phyloP scores from a whole-genome alignment of 2,329 filamentous ascomycete species.

The Cercospora sp. region DNA sequence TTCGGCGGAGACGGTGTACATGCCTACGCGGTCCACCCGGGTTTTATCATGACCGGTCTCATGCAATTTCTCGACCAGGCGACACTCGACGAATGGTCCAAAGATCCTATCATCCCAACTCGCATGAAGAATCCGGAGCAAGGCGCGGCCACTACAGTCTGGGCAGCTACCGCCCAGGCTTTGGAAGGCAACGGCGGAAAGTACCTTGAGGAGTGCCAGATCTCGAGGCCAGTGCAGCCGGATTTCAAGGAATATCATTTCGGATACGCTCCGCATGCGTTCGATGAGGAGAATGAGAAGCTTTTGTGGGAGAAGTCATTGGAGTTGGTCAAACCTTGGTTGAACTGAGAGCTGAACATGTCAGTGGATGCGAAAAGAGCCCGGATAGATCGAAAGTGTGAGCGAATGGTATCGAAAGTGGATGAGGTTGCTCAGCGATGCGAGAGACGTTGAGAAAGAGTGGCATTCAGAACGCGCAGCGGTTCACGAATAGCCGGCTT shows the following conservation, averaged over 20 bases:
- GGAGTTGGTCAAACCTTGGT: background rate
- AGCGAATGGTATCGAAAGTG: too few species aligned
- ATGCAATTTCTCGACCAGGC: conserved; percentile 7
- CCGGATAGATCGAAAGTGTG: too few species aligned
- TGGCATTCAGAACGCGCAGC: background rate
- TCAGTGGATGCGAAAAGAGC: too few species aligned
- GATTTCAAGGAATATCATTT: conserved; percentile 25
- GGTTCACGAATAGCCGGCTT: too few species aligned
- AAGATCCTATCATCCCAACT: background rate
- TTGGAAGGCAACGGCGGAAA: conserved; percentile 39
- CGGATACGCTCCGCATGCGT: background rate
- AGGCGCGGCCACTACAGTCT: conserved; percentile 52
- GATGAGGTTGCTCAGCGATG: too few species aligned
- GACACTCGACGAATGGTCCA: background rate
- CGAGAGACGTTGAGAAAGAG: background rate
- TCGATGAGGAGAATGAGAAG: conserved; percentile 37
- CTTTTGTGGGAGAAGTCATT: conserved; percentile 42
- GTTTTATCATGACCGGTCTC: conserved; percentile 40
- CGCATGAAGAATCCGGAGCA: conserved; percentile 42
- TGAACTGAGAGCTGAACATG: background rate
- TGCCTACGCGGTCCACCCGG: conserved; percentile 49
- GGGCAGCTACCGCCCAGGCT: conserved; percentile 45
- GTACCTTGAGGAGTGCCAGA: conserved; percentile 21
- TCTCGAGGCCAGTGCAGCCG: conserved; percentile 29
- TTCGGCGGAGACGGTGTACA: conserved; percentile 50